Base-by-base conservation (phyloP, 1,284 basidiomycete species). In the Heterobasidion irregulare region DNA sequence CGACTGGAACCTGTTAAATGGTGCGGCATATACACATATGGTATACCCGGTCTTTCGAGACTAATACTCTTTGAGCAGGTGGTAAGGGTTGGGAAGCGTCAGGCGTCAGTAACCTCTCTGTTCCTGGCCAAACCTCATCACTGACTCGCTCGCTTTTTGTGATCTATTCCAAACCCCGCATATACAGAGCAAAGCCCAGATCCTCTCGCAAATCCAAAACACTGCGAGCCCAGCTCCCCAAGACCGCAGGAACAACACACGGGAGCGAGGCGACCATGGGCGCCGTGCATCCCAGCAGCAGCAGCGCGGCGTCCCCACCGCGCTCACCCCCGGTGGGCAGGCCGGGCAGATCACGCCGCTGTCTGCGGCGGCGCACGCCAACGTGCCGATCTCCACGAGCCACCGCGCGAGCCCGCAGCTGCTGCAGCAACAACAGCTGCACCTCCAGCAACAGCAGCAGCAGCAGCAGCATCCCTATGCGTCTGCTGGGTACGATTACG, bases 31-130 rank as follows among this genome's bases (percentile, higher is more conserved):
- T 47, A 26, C 15, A 53, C 48, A 56, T 50, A 50, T 47, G 50
- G 1, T 26, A 26, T 26, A 4, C 26, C 26, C 6, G 26, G 26
- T 26, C 26, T 26, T 26, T 26, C 46, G 48, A 43, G 36, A 47
- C 47, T 53, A 52, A 50, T 57, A 55, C 57, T 58, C 41, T 55
- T 58, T 26, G 26, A 26, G 6, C 63, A 88, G 86, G 86, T 63
- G 95, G 94, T 48, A 90, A 93, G 73, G 96, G 96, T 55, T 98
- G 95, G 94, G 94, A 98, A 73, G 83, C 81, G 43, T 86, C 86
- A 47, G 75, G 82, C 65, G 90, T 92, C 66, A 65, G 85, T 72
- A 16, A 9, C n/a, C 34, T 55, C 35, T 59, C 15, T 52, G 35
- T 53, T 53, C 13, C 12, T 6, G 9, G 26, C 26, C 26, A 26